Percentiles rank a stretch among this genome's conserved stretches.
phyloP scores from a whole-genome alignment of 495 filamentous ascomycete genomes.

The Xylaria acuta region DNA sequence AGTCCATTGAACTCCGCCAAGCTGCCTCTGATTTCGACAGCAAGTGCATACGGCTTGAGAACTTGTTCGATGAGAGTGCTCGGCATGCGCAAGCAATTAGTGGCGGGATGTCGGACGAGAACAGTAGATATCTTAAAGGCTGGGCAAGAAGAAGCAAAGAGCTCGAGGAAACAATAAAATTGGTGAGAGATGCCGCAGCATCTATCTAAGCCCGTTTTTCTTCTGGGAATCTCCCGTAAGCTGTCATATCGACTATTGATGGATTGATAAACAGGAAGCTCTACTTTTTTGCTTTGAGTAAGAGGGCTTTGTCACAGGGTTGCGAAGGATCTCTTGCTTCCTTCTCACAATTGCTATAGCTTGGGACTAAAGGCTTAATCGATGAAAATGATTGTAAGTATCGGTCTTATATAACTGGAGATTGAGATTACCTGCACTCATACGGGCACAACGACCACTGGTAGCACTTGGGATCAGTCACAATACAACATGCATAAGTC shows the following conservation, averaged over 20 bases:
- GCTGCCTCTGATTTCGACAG: background rate
- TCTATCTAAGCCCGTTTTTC: slow-evolving; percentile 2
- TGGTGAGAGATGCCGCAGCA: background rate
- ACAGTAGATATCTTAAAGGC: background rate
- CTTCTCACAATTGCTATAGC: background rate
- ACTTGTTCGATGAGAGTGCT: slow-evolving; percentile 5
- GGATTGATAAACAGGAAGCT: background rate
- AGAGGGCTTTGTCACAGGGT: background rate
- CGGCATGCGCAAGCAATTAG: background rate
- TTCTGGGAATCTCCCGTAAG: background rate
- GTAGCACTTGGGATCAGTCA: background rate
- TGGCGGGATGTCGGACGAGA: background rate
- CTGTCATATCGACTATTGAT: background rate
- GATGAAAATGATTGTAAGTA: background rate
- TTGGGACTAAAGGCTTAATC: background rate
- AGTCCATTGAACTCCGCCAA: slow-evolving; percentile 22
- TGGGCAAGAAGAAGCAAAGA: background rate
- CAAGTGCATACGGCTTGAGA: background rate
- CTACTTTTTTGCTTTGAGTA: background rate
- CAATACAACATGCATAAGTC: background rate
- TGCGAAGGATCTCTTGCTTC: background rate
- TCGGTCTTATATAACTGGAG: background rate
- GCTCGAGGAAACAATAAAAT: slow-evolving; percentile 9
- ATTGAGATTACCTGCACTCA: background rate
- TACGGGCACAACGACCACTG: background rate